A percentile compares a stretch with the other conserved stretches of the same genome.
Evolutionary conservation across 371 early-diverging fungal species (phyloP).

Genomic region (Entomophthora muscae): DNA sequence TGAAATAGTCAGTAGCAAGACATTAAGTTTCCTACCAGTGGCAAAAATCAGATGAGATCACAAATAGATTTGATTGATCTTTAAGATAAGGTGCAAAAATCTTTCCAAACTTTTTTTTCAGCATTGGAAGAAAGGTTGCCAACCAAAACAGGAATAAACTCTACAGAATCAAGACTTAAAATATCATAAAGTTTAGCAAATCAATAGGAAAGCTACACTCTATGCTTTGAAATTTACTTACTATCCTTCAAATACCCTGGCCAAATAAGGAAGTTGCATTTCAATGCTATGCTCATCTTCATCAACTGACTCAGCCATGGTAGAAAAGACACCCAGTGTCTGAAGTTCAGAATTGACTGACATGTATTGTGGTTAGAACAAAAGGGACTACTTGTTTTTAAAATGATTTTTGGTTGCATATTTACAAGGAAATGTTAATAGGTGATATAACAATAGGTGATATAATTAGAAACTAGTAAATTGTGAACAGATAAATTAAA

Average conservation of each 20-base stretch:
- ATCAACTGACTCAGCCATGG: conserved; percentile 43
- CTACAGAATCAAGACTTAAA: conserved; percentile 31
- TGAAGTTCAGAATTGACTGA: conserved; percentile 39
- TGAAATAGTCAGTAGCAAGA: conserved; percentile 6
- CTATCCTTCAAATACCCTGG: conserved; percentile 49
- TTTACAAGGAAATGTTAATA: too few relatives aligned
- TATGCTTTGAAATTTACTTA: too few relatives aligned
- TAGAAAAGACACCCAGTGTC: conserved; percentile 39
- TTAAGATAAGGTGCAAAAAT: conserved; percentile 47
- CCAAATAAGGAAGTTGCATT: conserved; percentile 82
- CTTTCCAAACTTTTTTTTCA: conserved; percentile 43
- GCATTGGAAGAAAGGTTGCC: conserved; percentile 36
- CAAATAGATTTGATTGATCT: conserved; percentile 50
- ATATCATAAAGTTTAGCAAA: conserved; percentile 9
- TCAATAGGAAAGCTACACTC: background rate
- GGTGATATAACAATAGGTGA: too few relatives aligned
- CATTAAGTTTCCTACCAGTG: conserved; percentile 66
- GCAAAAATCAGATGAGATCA: conserved; percentile 90
- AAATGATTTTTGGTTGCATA: too few relatives aligned
- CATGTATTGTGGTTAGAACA: too few relatives aligned
- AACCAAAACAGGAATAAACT: conserved; percentile 75
- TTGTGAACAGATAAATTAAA: too few relatives aligned
- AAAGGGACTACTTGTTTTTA: too few relatives aligned
- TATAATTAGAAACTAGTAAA: too few relatives aligned
- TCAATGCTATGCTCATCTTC: conserved; percentile 91